phyloP scores from a whole-genome alignment of 202 grass and related monocot species.

The Panicum hallii region DNA sequence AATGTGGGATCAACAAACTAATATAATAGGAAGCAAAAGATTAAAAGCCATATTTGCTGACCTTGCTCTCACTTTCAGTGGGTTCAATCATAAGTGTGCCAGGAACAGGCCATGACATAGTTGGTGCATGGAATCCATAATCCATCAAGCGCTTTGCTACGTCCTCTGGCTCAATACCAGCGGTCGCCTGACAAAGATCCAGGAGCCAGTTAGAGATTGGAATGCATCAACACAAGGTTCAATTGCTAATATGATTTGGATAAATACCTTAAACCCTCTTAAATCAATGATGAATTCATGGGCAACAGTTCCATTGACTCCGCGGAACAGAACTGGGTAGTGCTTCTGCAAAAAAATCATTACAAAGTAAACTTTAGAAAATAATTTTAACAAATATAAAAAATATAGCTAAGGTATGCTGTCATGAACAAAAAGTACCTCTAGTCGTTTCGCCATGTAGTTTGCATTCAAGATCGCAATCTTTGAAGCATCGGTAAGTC shows the following conservation, averaged over 20 bases:
- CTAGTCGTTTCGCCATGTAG: slow-evolving; percentile 99
- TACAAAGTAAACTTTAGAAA: slow-evolving; percentile 26
- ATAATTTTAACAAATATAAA: slow-evolving; percentile 9
- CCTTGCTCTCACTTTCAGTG: slow-evolving; percentile 99
- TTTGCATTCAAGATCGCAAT: slow-evolving; percentile 97
- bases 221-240: slow-evolving; percentile 20
- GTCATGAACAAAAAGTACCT: slow-evolving; percentile 59
- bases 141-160: slow-evolving; percentile 98
- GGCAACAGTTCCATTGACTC: slow-evolving; percentile 94
- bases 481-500: slow-evolving; percentile 96
- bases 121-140: slow-evolving; percentile 95
- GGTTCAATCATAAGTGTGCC: slow-evolving; percentile 99
- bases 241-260: neutral
- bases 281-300: slow-evolving; percentile 99
- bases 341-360: slow-evolving; percentile 72
- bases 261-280: slow-evolving; percentile 92
- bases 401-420: slow-evolving; percentile 15
- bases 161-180: slow-evolving; percentile 94
- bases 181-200: slow-evolving; percentile 61
- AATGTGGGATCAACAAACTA: slow-evolving; percentile 13
- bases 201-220: slow-evolving; percentile 32
- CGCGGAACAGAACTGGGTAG: slow-evolving; percentile 98
- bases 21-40: slow-evolving; percentile 20
- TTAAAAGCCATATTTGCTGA: slow-evolving; percentile 37
- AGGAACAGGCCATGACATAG: slow-evolving; percentile 99